Base-by-base conservation (phyloP, 192 early-diverging fungal genomes). In the Pecoramyces ruminantium region DNA sequence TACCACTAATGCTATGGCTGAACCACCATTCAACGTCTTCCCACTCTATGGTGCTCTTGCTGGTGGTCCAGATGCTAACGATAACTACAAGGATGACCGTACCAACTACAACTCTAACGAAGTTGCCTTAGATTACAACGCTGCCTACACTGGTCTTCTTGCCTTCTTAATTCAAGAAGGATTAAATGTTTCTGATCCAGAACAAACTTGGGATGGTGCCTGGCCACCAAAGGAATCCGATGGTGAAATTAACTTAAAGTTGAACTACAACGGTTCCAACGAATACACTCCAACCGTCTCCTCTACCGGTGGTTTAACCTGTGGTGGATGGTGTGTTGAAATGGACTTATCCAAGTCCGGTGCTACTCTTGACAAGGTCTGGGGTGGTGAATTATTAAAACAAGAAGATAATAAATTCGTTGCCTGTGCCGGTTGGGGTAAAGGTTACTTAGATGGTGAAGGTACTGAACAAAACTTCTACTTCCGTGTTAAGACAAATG, bases 1-100 rank as follows among this genome's bases (percentile, higher is more conserved):
- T 21, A 86, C 88, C 28, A 85, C 87, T 15, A 79, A 85, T 29
- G 39, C 28, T 6, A 88, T 90, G 28, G 77, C 79, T 6, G 78
- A 67, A 67, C 51, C 51, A 67, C 0, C 51, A 4, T n/a, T n/a
- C 39, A 85, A 85, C 30, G 29, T 79, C 14, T 80, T 88, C 77
- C 80, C 88, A n/a, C 83, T 92, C 25, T 90, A 88, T 80, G 90
- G 90, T 18, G 87, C 87, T 21, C 79, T 91, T 29, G 88, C 90
- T 25, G 89, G 89, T 27, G 90, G 90, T 51, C 90, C 90, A 6
- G 84, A 83, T 78, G 86, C 86, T 78, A 81, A 85, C n/a, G 90
- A 91, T 78, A 80, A 82, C 1, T 91, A 87, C 79, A 34, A 67
- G 12, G 90, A 91, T 78, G 79, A 82, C 11, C 84, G 89, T 16